Evolutionary conservation across 2,329 filamentous ascomycete genomes (phyloP).

Genomic region (Paraphaeosphaeria sporulosa): DNA sequence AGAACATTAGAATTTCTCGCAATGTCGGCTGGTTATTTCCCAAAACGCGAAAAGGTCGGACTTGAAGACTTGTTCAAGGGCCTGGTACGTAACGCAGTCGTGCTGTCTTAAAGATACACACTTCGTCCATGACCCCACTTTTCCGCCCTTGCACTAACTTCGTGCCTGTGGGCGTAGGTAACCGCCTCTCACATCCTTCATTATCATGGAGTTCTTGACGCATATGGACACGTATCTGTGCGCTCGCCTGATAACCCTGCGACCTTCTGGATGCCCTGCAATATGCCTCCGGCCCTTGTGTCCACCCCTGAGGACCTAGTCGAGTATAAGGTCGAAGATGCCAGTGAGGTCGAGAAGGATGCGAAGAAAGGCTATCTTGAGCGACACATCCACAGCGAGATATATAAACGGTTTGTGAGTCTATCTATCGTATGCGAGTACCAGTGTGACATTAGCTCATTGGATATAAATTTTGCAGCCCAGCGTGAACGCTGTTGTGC

Average conservation of each 20-base stretch:
- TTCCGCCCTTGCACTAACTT: too few species aligned
- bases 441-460: neutral
- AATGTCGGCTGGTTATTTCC: slow-evolving; percentile 49
- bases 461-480: slow-evolving; percentile 19
- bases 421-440: neutral
- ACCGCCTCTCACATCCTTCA: slow-evolving; percentile 62
- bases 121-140: too few species aligned
- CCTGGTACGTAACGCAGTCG: slow-evolving; percentile 32
- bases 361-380: slow-evolving; percentile 49
- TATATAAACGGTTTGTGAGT: slow-evolving; percentile 52
- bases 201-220: slow-evolving; percentile 60
- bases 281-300: slow-evolving; percentile 54
- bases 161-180: slow-evolving; percentile 24
- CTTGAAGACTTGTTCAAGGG: slow-evolving; percentile 48
- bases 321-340: slow-evolving; percentile 55
- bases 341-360: slow-evolving; percentile 44
- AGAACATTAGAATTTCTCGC: slow-evolving; percentile 1
- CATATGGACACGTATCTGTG: slow-evolving; percentile 63
- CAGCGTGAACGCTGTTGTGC: slow-evolving; percentile 53
- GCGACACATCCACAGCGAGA: slow-evolving; percentile 55
- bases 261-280: slow-evolving; percentile 56
- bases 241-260: slow-evolving; percentile 57
- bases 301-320: slow-evolving; percentile 52
- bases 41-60: slow-evolving; percentile 48
- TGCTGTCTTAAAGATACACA: too few species aligned